Evolutionary conservation across 139 green algal species (phyloP).

Genomic region (Chara braunii): DNA sequence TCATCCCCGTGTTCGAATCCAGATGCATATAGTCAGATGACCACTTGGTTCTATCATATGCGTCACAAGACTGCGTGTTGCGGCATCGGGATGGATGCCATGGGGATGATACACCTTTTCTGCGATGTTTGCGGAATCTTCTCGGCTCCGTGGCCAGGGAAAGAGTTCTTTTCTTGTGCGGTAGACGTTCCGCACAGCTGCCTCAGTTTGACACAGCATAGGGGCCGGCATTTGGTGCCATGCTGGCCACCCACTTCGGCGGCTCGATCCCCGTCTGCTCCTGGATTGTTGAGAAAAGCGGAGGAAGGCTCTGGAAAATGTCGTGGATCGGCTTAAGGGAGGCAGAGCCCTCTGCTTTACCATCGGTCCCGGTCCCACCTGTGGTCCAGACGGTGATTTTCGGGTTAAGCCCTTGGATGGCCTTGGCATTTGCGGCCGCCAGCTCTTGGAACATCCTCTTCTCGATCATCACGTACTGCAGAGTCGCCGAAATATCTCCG

Average conservation of each 20-base stretch:
- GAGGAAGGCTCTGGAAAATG: conserved; percentile 9
- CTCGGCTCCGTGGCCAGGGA: too few relatives aligned
- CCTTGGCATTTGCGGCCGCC: neutral
- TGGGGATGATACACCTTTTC: too few relatives aligned
- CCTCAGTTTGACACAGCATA: too few relatives aligned
- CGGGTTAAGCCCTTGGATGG: conserved; percentile 9
- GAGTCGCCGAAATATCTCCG: neutral
- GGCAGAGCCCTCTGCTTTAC: neutral
- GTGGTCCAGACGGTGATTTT: conserved; percentile 20
- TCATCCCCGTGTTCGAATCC: too few relatives aligned
- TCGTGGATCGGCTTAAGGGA: neutral
- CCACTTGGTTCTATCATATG: too few relatives aligned
- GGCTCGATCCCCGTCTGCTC: conserved; percentile 18
- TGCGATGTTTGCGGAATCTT: too few relatives aligned
- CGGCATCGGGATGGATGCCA: too few relatives aligned
- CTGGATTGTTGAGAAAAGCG: conserved; percentile 9
- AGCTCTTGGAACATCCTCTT: conserved; percentile 1
- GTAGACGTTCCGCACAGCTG: too few relatives aligned
- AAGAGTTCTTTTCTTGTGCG: too few relatives aligned
- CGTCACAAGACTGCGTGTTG: too few relatives aligned
- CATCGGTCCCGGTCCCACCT: neutral
- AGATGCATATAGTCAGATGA: too few relatives aligned
- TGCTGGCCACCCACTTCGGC: conserved; percentile 5
- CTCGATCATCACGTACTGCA: conserved; percentile 21
- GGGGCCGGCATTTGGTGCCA: neutral